phyloP scores from a whole-genome alignment of 495 filamentous ascomycete species.

The Clohesyomyces aquaticus region DNA sequence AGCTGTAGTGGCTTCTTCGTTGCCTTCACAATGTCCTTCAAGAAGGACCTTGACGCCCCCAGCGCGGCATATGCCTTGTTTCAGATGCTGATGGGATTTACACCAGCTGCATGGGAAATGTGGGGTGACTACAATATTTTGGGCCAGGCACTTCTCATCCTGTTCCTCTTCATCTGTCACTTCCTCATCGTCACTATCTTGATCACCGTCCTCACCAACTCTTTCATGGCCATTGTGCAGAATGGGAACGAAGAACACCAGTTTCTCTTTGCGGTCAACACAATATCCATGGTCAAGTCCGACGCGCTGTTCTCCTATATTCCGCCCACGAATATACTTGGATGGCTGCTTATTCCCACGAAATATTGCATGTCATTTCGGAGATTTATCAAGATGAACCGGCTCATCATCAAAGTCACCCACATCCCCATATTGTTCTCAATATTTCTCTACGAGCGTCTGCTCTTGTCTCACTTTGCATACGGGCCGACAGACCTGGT shows the following conservation, averaged over 20 bases:
- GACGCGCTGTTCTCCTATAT: slow-evolving; percentile 92
- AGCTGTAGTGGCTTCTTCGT: slow-evolving; percentile 93
- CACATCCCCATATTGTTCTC: slow-evolving; percentile 83
- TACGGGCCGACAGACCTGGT: slow-evolving; percentile 77
- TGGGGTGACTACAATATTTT: slow-evolving; percentile 81
- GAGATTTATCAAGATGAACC: slow-evolving; percentile 78
- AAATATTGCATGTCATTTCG: slow-evolving; percentile 77
- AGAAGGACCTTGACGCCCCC: slow-evolving; percentile 62
- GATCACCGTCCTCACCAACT: slow-evolving; percentile 90
- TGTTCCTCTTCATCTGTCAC: slow-evolving; percentile 92
- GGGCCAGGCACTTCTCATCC: slow-evolving; percentile 70
- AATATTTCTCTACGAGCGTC: slow-evolving; percentile 85
- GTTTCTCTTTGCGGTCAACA: slow-evolving; percentile 91
- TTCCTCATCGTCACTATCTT: slow-evolving; percentile 93
- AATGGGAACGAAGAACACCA: slow-evolving; percentile 93
- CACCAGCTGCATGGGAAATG: slow-evolving; percentile 70
- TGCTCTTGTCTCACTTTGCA: slow-evolving; percentile 67
- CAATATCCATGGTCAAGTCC: slow-evolving; percentile 94
- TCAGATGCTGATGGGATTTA: slow-evolving; percentile 90
- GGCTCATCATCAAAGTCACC: slow-evolving; percentile 83
- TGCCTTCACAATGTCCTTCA: slow-evolving; percentile 82
- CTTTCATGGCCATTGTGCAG: slow-evolving; percentile 89
- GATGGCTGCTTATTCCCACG: slow-evolving; percentile 81
- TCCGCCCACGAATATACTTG: slow-evolving; percentile 84
- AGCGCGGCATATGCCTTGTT: slow-evolving; percentile 85